Conservation (phyloP, 1,139 yeast species). For the Geotrichum europaeum region DNA sequence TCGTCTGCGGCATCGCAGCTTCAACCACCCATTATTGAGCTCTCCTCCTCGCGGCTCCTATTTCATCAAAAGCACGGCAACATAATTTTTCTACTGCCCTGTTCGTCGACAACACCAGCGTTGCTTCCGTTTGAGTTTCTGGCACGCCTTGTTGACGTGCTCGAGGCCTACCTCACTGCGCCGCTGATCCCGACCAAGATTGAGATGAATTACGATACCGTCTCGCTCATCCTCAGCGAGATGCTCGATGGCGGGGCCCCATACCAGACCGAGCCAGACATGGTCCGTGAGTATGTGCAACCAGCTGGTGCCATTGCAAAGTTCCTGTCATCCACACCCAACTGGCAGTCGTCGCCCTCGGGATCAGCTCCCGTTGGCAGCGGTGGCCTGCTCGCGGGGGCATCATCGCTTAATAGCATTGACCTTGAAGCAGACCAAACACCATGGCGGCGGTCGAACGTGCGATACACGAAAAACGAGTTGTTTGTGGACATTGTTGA, state of each 20-base stretch:
- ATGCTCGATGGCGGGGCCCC: conserved; percentile 78
- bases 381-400: neutral
- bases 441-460: conserved; percentile 72
- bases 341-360: conserved; percentile 6
- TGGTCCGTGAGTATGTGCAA: conserved; percentile 67
- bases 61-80: conserved; percentile 31
- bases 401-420: conserved; percentile 11
- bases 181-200: conserved; percentile 55
- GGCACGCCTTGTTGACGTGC: conserved; percentile 44
- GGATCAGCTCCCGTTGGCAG: neutral
- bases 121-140: conserved; percentile 53
- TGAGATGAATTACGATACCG: conserved; percentile 58
- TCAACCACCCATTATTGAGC: conserved; percentile 23
- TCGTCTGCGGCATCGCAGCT: neutral
- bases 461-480: conserved; percentile 67
- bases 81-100: conserved; percentile 31
- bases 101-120: conserved; percentile 35
- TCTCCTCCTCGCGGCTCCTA: conserved; percentile 32
- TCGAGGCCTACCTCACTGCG: conserved; percentile 54
- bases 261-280: conserved; percentile 63
- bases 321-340: conserved; percentile 23
- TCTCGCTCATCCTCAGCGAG: conserved; percentile 56
- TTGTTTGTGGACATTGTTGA: conserved; percentile 75
- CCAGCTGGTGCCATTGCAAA: conserved; percentile 34
- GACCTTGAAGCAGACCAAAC: conserved; percentile 28